Percentiles rank a stretch among this genome's conserved stretches.
phyloP scores from a whole-genome alignment of 192 early-diverging fungal species.

The Linnemannia schmuckeri region DNA sequence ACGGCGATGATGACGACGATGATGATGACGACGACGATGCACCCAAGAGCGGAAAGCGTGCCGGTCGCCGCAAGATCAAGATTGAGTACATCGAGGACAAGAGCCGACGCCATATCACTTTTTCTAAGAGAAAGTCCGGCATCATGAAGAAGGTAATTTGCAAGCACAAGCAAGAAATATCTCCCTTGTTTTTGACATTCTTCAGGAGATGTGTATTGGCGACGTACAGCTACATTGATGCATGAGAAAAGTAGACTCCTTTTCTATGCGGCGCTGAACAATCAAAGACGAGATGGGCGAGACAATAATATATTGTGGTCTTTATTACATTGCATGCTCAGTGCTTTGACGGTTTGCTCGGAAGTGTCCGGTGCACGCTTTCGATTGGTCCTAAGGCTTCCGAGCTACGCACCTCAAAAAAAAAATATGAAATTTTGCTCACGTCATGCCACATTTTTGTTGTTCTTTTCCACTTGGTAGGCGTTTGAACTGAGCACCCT shows the following conservation, averaged over 20 bases:
- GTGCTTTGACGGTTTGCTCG: neutral
- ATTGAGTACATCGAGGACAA: slow-evolving; percentile 97
- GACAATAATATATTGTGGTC: slow-evolving; percentile 5
- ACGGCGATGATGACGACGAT: slow-evolving; percentile 72
- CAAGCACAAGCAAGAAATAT: neutral
- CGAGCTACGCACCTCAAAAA: neutral
- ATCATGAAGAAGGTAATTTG: slow-evolving; percentile 94
- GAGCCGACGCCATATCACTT: slow-evolving; percentile 92
- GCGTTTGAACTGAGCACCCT: slow-evolving; percentile 94
- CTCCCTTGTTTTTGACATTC: neutral
- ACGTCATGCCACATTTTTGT: slow-evolving; percentile 7
- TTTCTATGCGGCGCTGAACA: neutral
- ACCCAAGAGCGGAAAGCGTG: slow-evolving; percentile 71
- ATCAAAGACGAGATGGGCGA: neutral
- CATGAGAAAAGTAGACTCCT: neutral
- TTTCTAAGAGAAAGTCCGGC: slow-evolving; percentile 95
- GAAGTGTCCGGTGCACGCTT: neutral
- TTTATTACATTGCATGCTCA: neutral
- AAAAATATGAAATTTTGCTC: neutral
- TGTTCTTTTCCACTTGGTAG: slow-evolving; percentile 52
- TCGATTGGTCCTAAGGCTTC: neutral
- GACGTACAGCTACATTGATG: neutral
- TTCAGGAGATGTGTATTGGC: neutral
- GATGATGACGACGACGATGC: slow-evolving; percentile 68
- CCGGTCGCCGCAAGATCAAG: slow-evolving; percentile 94